These are phyloP conservation scores for Paecilomyces niveus DNA, from an alignment of 2,329 filamentous ascomycete genomes.

Conservation along the genomic window DNA sequence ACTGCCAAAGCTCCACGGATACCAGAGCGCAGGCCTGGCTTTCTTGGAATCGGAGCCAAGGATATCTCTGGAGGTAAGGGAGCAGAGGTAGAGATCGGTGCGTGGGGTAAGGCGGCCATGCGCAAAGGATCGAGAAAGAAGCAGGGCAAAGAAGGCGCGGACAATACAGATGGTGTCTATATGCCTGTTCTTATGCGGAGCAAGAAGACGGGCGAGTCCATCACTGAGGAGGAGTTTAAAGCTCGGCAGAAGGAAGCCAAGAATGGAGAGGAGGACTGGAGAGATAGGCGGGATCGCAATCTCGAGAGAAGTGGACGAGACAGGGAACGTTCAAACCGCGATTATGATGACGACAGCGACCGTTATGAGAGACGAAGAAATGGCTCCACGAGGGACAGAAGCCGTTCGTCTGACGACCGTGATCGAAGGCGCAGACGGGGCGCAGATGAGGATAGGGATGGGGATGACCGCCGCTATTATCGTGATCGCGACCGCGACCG, in stretches of 20 bases:
- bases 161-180: constrained; percentile 44
- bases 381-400: constrained; percentile 32
- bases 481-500: constrained; percentile 26
- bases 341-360: constrained; percentile 14
- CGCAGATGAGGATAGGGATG: constrained; percentile 28
- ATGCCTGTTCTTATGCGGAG: constrained; percentile 56
- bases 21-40: constrained; percentile 65
- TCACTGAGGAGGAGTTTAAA: constrained; percentile 57
- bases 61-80: constrained; percentile 52
- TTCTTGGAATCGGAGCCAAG: constrained; percentile 84
- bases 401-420: constrained; percentile 26
- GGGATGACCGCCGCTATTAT: constrained; percentile 17
- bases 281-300: constrained; percentile 38
- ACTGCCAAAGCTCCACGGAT: constrained; percentile 51
- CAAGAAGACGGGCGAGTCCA: constrained; percentile 54
- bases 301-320: constrained; percentile 32
- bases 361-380: constrained; percentile 30
- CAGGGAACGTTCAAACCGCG: constrained; percentile 17
- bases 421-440: constrained; percentile 29
- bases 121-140: constrained; percentile 51
- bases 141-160: constrained; percentile 38
- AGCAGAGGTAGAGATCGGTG: constrained; percentile 64
- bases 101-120: constrained; percentile 63
- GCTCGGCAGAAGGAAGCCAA: constrained; percentile 44
- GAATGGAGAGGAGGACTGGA: constrained; percentile 38